Percentiles rank a stretch among this genome's conserved stretches.
phyloP scores from a whole-genome alignment of 352 stramenopile genomes.

The Globisporangium solare region DNA sequence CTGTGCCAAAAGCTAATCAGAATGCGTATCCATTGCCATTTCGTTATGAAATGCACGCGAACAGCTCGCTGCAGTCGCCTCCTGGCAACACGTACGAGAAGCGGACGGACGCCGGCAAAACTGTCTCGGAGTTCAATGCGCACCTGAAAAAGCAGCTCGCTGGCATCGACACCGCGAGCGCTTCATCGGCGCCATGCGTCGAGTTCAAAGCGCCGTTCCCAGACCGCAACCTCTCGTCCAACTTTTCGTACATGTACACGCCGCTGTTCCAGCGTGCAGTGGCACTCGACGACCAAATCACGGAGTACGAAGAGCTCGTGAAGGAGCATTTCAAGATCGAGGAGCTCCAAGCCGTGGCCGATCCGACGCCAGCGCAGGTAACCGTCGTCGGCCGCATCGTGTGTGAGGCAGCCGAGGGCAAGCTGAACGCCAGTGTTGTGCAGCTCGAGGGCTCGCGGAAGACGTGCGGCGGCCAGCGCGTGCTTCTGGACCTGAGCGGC shows the following conservation, averaged over 20 bases:
- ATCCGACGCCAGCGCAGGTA: conserved; percentile 69
- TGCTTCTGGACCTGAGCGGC: conserved; percentile 67
- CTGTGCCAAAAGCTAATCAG: no score
- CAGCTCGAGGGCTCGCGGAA: conserved; percentile 81
- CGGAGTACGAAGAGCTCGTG: conserved; percentile 72
- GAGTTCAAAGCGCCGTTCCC: conserved; percentile 40
- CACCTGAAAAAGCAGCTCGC: conserved; percentile 59
- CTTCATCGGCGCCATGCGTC: conserved; percentile 2
- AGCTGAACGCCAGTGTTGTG: conserved; percentile 77
- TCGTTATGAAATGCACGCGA: background rate
- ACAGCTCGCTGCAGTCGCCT: conserved; percentile 63
- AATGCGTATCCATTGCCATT: background rate
- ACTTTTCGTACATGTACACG: conserved; percentile 82
- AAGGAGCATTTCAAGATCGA: conserved; percentile 60
- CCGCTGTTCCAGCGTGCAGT: conserved; percentile 72
- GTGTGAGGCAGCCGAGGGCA: conserved; percentile 79
- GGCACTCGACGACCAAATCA: conserved; percentile 70
- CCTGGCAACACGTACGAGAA: conserved; percentile 70
- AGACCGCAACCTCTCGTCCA: conserved; percentile 52
- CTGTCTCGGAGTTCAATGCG: conserved; percentile 72
- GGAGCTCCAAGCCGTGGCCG: conserved; percentile 57
- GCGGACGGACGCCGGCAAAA: conserved; percentile 72
- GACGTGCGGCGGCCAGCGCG: conserved; percentile 73
- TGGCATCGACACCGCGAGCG: conserved; percentile 11
- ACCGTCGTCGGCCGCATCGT: conserved; percentile 80